These are phyloP conservation scores for Candida morakotiae DNA, from an alignment of 805 yeast genomes.

Conservation along the genomic window DNA sequence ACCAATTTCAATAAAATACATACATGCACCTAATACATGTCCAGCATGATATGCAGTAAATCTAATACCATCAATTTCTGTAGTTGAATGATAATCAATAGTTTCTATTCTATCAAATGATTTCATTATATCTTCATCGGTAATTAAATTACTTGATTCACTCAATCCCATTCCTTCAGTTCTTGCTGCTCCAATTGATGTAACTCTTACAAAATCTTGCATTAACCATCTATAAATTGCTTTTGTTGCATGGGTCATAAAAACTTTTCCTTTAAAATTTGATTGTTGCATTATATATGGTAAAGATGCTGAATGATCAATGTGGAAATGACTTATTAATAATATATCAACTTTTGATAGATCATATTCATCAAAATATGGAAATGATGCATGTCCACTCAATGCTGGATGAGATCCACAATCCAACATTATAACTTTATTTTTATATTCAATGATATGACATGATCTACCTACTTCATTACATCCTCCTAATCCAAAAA, in stretches of 20 bases:
- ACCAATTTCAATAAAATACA: constrained; percentile 93
- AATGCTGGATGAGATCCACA: constrained; percentile 98
- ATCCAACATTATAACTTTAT: constrained; percentile 93
- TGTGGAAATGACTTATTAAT: constrained; percentile 89
- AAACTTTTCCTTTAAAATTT: constrained; percentile 88
- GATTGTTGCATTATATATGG: constrained; percentile 99
- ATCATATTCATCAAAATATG: constrained; percentile 95
- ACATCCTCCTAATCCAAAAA: constrained; percentile 95
- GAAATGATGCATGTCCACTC: constrained; percentile 84
- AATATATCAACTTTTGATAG: constrained; percentile 80
- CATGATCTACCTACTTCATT: constrained; percentile 97
- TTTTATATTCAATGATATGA: constrained; percentile 86
- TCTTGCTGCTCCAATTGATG: constrained; percentile 53
- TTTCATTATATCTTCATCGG: constrained; percentile 84
- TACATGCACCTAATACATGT: constrained; percentile 98
- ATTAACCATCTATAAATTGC: constrained; percentile 95
- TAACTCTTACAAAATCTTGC: constrained; percentile 90
- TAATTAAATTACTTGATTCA: constrained; percentile 55
- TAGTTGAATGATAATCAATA: constrained; percentile 91
- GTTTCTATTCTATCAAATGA: constrained; percentile 92
- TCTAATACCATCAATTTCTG: constrained; percentile 89
- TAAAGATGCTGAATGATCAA: constrained; percentile 96
- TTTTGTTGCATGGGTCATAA: constrained; percentile 99
- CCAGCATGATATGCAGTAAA: constrained; percentile 99
- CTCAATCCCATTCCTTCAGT: constrained; percentile 37